These are phyloP conservation scores for Pezicula carpinea DNA, from an alignment of 2,329 filamentous ascomycete species.

Conservation along the genomic window DNA sequence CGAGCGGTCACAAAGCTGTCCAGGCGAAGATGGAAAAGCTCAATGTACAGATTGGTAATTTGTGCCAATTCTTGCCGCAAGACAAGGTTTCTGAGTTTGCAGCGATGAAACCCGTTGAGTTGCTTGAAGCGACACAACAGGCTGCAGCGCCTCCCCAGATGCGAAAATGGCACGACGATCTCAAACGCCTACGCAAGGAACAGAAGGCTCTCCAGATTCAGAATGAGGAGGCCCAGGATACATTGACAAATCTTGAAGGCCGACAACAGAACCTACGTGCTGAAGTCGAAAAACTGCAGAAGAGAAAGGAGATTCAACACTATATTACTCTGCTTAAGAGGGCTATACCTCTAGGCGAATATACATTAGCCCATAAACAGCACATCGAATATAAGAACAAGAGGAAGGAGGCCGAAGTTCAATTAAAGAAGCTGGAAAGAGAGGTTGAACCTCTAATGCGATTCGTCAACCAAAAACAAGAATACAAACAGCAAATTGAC, in stretches of 20 bases:
- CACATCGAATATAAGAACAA: conserved; percentile 49
- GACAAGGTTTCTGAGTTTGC: conserved; percentile 95
- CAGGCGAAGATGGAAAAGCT: conserved; percentile 64
- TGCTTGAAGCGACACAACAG: conserved; percentile 80
- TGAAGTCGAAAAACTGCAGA: conserved; percentile 77
- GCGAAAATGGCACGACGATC: conserved; percentile 68
- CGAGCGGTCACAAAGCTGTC: conserved; percentile 58
- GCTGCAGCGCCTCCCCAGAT: conserved; percentile 82
- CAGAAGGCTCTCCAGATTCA: conserved; percentile 61
- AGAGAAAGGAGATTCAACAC: conserved; percentile 65
- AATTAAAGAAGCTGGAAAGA: conserved; percentile 55
- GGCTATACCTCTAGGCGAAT: conserved; percentile 61
- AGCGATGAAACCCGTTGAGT: conserved; percentile 71
- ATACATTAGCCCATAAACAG: conserved; percentile 47
- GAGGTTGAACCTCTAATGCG: conserved; percentile 63
- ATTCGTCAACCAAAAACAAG: conserved; percentile 64
- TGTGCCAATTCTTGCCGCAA: conserved; percentile 95
- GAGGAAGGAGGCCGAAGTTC: conserved; percentile 48
- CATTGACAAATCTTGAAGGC: conserved; percentile 61
- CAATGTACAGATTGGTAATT: conserved; percentile 93
- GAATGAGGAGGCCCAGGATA: conserved; percentile 54
- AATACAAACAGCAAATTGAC: conserved; percentile 57
- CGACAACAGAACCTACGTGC: conserved; percentile 70
- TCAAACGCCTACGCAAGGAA: conserved; percentile 66
- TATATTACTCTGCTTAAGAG: conserved; percentile 61